phyloP scores from a whole-genome alignment of 2,329 filamentous ascomycete genomes.

The Penicillium sp. region DNA sequence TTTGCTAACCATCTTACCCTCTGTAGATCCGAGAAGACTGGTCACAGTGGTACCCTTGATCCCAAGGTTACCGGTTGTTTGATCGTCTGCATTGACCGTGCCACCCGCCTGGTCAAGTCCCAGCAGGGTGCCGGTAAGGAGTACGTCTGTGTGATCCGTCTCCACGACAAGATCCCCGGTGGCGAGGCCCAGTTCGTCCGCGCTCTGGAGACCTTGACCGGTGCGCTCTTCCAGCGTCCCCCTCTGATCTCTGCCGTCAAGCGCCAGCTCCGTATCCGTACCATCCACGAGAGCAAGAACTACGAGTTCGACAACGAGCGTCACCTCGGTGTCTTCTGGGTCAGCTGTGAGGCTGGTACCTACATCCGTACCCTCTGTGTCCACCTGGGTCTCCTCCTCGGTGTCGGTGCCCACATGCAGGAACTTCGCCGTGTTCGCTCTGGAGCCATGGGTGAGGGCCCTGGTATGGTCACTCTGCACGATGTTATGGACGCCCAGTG shows the following conservation, averaged over 20 bases:
- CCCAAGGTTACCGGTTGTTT: constrained; percentile 96
- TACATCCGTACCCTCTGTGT: constrained; percentile 99
- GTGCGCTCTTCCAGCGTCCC: constrained; percentile 94
- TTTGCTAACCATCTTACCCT: constrained; percentile 20
- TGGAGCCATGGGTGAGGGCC: constrained; percentile 91
- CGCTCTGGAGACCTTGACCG: constrained; percentile 92
- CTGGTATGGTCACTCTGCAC: constrained; percentile 88
- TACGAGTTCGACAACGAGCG: constrained; percentile 98
- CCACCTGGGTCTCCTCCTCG: constrained; percentile 73
- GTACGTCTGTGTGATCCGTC: constrained; percentile 91
- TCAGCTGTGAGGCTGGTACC: constrained; percentile 96
- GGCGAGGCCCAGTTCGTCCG: constrained; percentile 90
- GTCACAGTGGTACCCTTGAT: constrained; percentile 96
- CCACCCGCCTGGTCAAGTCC: constrained; percentile 95
- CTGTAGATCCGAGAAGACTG: constrained; percentile 83
- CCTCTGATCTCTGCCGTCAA: constrained; percentile 98
- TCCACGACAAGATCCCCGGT: constrained; percentile 93
- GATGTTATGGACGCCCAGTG: constrained; percentile 95
- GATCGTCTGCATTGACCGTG: constrained; percentile 94
- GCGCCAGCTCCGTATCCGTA: constrained; percentile 96
- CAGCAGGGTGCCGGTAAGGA: constrained; percentile 99
- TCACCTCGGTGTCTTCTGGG: constrained; percentile 98
- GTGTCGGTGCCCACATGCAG: constrained; percentile 97
- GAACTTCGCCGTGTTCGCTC: constrained; percentile 90
- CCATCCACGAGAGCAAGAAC: constrained; percentile 95